Evolutionary conservation across 192 early-diverging fungal genomes (phyloP).

Genomic region (Rhizophlyctis rosea): DNA sequence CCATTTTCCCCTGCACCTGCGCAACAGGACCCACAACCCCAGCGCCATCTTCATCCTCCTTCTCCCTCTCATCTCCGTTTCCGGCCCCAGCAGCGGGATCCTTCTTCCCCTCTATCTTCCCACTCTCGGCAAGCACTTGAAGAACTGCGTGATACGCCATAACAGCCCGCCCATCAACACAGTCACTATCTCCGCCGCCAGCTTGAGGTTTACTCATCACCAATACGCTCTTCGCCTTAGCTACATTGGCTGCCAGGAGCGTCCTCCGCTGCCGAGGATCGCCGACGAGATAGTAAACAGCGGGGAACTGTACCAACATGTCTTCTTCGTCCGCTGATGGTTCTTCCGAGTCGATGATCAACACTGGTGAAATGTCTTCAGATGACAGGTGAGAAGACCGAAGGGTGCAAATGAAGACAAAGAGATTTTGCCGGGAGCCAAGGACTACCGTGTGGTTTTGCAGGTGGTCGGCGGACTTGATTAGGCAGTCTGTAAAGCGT

Average conservation of each 20-base stretch:
- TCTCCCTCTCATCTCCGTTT: background rate
- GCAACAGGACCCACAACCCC: slow-evolving; percentile 13
- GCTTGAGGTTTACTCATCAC: slow-evolving; percentile 10
- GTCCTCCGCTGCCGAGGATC: slow-evolving; percentile 6
- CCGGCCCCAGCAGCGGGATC: background rate
- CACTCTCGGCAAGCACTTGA: slow-evolving; percentile 3
- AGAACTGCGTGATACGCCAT: slow-evolving; percentile 7
- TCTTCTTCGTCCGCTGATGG: slow-evolving; percentile 9
- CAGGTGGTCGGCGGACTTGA: slow-evolving; percentile 1
- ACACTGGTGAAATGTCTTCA: background rate
- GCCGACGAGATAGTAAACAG: slow-evolving; percentile 6
- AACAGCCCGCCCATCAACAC: background rate
- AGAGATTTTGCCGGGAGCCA: slow-evolving; percentile 4
- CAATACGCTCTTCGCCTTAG: background rate
- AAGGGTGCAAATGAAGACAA: slow-evolving; percentile 14
- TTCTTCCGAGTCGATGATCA: slow-evolving; percentile 6
- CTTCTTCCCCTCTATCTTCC: no score
- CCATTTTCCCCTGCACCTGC: slow-evolving; percentile 10
- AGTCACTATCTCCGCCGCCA: background rate
- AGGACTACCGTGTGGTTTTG: slow-evolving; percentile 7
- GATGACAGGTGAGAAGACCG: background rate
- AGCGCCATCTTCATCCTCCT: background rate
- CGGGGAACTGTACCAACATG: slow-evolving; percentile 10
- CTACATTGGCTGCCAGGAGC: slow-evolving; percentile 6
- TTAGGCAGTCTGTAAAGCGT: background rate